Conservation (phyloP, 1,139 yeast species). For the Pichia terricola region DNA sequence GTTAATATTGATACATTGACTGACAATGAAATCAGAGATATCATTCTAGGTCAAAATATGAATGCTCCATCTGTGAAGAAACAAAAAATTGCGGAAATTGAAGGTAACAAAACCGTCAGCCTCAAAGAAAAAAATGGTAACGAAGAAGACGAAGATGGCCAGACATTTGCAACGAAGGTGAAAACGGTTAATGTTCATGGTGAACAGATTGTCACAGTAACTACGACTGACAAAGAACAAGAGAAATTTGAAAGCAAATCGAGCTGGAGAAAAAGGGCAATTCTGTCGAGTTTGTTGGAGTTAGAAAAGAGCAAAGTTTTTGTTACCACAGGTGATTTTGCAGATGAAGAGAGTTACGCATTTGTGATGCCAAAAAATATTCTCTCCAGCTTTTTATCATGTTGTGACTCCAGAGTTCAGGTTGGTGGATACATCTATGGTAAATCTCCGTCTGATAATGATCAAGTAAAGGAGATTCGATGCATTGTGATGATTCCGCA, state of each 20-base stretch:
- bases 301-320: conserved; percentile 70
- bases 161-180: conserved; percentile 69
- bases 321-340: conserved; percentile 53
- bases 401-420: conserved; percentile 75
- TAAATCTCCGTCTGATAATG: conserved; percentile 57
- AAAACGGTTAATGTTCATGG: conserved; percentile 90
- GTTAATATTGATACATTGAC: conserved; percentile 83
- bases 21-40: conserved; percentile 86
- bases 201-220: conserved; percentile 88
- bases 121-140: conserved; percentile 5
- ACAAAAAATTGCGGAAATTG: conserved; percentile 70
- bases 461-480: conserved; percentile 65
- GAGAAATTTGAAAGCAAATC: conserved; percentile 73
- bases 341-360: conserved; percentile 48
- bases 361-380: conserved; percentile 78
- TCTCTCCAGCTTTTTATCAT: conserved; percentile 65
- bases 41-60: conserved; percentile 90
- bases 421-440: conserved; percentile 81
- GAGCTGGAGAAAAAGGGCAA: conserved; percentile 88
- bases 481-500: conserved; percentile 83
- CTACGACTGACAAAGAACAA: conserved; percentile 85
- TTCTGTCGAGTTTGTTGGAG: conserved; percentile 65
- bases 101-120: conserved; percentile 31
- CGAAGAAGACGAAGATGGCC: conserved; percentile 28
- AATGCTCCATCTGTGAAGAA: conserved; percentile 82